Percentiles rank a stretch among this genome's conserved stretches.
phyloP scores from a whole-genome alignment of 495 filamentous ascomycete species.

The Choiromyces venosus region DNA sequence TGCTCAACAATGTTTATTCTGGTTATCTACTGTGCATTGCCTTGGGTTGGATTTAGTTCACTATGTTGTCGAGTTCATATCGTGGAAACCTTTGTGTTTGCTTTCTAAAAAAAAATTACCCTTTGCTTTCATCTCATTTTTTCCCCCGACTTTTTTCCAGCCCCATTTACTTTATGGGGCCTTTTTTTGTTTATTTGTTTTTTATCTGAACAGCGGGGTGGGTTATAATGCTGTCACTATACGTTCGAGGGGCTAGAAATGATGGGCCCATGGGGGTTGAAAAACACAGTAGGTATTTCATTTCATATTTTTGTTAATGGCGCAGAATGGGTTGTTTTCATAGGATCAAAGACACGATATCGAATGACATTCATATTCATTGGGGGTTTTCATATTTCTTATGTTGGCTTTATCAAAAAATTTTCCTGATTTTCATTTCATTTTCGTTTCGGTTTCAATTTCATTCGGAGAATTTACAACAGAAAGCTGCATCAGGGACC shows the following conservation, averaged over 20 bases:
- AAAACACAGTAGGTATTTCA: slow-evolving; percentile 34
- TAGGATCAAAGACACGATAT: slow-evolving; percentile 39
- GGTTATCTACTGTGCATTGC: slow-evolving; percentile 32
- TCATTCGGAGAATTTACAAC: slow-evolving; percentile 22
- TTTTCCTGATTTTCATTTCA: slow-evolving; percentile 14
- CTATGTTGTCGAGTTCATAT: not conserved
- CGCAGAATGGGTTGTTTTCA: slow-evolving; percentile 39
- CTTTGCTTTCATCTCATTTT: slow-evolving; percentile 24
- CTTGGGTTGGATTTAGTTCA: slow-evolving; percentile 30
- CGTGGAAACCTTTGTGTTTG: not conserved
- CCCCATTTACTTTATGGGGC: slow-evolving; percentile 9
- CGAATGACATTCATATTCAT: slow-evolving; percentile 26
- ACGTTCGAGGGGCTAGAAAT: slow-evolving; percentile 17
- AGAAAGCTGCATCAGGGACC: slow-evolving; percentile 31
- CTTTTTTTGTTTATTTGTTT: slow-evolving; percentile 17
- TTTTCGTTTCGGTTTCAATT: slow-evolving; percentile 5
- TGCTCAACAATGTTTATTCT: slow-evolving; percentile 23
- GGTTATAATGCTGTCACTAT: slow-evolving; percentile 36
- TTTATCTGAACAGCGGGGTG: slow-evolving; percentile 23
- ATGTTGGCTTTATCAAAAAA: slow-evolving; percentile 32
- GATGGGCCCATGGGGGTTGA: slow-evolving; percentile 21
- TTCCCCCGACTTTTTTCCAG: not conserved
- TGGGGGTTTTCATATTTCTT: slow-evolving; percentile 18
- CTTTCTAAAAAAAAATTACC: not conserved
- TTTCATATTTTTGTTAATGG: slow-evolving; percentile 33